Percentiles rank a stretch among this genome's conserved stretches.
Evolutionary conservation across 352 stramenopile genomes (phyloP).

Genomic region (Thalassiosira hispida): DNA sequence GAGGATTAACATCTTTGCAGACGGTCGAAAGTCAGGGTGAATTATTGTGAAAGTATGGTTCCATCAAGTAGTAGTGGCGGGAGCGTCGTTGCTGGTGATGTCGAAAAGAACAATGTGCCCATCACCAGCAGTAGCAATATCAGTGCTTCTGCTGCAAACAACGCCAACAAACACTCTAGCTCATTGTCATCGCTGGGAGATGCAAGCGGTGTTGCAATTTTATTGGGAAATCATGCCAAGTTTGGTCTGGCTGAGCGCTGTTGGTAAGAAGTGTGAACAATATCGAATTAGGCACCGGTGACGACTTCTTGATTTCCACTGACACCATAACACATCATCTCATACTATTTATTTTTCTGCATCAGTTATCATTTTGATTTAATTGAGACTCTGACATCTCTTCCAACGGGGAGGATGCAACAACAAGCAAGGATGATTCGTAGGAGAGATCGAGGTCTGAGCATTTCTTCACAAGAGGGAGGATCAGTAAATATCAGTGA

Average conservation of each 20-base stretch:
- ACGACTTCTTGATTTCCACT: conserved; percentile 1
- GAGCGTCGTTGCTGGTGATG: too few relatives aligned
- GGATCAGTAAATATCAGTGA: conserved; percentile 1
- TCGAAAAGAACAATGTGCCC: background rate
- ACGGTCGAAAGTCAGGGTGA: too few relatives aligned
- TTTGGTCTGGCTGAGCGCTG: conserved; percentile 76
- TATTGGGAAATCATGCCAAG: conserved; percentile 73
- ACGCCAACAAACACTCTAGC: conserved; percentile 9
- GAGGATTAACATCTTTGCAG: too few relatives aligned
- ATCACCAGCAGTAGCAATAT: conserved; percentile 17
- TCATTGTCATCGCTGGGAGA: conserved; percentile 52
- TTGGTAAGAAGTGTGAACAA: conserved; percentile 44
- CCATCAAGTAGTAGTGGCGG: too few relatives aligned
- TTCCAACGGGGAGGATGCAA: conserved; percentile 25
- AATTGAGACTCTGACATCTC: conserved; percentile 59
- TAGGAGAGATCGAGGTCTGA: conserved; percentile 43
- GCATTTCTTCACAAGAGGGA: conserved; percentile 44
- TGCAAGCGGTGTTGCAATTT: conserved; percentile 63
- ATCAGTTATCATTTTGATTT: conserved; percentile 83
- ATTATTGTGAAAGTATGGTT: too few relatives aligned
- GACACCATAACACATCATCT: background rate
- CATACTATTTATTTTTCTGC: background rate
- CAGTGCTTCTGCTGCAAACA: background rate
- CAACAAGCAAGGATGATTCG: conserved; percentile 13
- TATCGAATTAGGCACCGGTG: background rate